Base-by-base conservation (phyloP, 1,284 basidiomycete species). In the Athelia psychrophila region DNA sequence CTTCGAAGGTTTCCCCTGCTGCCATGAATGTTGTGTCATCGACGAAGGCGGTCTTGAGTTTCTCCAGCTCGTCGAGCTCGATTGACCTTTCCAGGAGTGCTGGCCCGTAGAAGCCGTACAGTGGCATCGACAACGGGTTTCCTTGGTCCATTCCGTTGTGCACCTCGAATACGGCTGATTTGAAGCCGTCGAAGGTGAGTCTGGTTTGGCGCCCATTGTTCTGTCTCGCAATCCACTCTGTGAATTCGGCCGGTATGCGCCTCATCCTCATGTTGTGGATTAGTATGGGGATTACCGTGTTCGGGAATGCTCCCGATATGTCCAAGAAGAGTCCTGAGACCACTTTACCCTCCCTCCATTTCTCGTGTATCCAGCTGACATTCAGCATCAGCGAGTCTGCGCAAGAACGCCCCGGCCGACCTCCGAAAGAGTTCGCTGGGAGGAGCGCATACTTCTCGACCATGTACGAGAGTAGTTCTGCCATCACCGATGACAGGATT, bases 241-340 rank as follows among this genome's bases (percentile, higher is more conserved):
- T 53, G 30, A 61, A 60, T 16, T 53, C 47, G 2, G n/a, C 38
- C 27, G 69, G 70, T 1, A 71, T 62, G 12, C 65, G 52, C 15
- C 57, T 25, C 48, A 54, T 59, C 12, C 59, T 18, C 52, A 74
- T 54, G 54, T 71, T 66, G 45, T 71, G 64, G 9, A 70, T 51
- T 1, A 73, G 60, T 6, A 57, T 36, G 2, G 61, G 51, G 1
- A 52, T 54, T 5, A 55, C 56, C 1, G 58, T 64, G 47, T 56
- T 69, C n/a, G 68, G 66, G 54, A 68, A 70, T 5, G 69, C 70
- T 4, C 60, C 65, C 47, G 67, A 61, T 12, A 73, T 56, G 47
- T 71, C 68, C 0, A 71, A 59, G 50, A 62, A 69, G 0, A 72
- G 60, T 0, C 62, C 56, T n/a, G 66, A 48, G 5, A 20, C 22